These are phyloP conservation scores for Reticulascus tulasneorum DNA, from an alignment of 2,329 filamentous ascomycete species.

Conservation along the genomic window DNA sequence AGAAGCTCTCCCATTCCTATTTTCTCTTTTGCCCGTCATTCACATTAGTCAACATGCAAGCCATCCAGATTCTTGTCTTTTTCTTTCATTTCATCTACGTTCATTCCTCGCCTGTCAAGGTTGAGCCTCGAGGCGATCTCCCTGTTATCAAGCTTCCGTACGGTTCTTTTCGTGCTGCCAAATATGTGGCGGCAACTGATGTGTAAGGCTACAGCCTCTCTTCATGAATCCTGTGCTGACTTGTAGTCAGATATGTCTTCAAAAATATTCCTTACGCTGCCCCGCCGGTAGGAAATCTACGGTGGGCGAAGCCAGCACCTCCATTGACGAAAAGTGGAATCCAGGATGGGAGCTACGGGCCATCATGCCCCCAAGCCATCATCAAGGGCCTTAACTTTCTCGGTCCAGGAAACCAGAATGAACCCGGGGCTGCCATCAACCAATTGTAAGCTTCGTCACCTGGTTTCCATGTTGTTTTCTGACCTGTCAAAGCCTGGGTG, in stretches of 20 bases:
- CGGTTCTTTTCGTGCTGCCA: slow-evolving; percentile 4
- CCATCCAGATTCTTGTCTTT: not conserved
- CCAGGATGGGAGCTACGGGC: slow-evolving; percentile 21
- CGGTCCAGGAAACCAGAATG: slow-evolving; percentile 26
- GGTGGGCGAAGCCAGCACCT: slow-evolving; percentile 35
- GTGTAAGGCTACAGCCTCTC: not conserved
- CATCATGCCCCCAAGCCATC: slow-evolving; percentile 14
- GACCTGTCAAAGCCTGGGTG: slow-evolving; percentile 20
- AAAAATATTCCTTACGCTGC: slow-evolving; percentile 40
- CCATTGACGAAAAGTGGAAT: slow-evolving; percentile 24
- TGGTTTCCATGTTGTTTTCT: not conserved
- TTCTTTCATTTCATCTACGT: not conserved
- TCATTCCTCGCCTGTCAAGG: not conserved
- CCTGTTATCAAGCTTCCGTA: slow-evolving; percentile 2
- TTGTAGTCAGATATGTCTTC: slow-evolving; percentile 29
- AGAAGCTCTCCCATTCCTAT: no score
- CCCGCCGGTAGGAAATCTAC: slow-evolving; percentile 32
- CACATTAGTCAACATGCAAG: no score
- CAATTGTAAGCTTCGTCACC: slow-evolving; percentile 22
- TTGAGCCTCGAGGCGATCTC: not conserved
- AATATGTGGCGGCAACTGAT: not conserved
- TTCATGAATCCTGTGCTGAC: slow-evolving; percentile 7
- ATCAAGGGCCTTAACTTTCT: slow-evolving; percentile 24
- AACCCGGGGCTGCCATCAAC: slow-evolving; percentile 26
- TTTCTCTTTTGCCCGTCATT: no score